Percentiles rank a stretch among this genome's conserved stretches.
Conservation (phyloP, 192 early-diverging fungal species). For the Linnemannia schmuckeri region DNA sequence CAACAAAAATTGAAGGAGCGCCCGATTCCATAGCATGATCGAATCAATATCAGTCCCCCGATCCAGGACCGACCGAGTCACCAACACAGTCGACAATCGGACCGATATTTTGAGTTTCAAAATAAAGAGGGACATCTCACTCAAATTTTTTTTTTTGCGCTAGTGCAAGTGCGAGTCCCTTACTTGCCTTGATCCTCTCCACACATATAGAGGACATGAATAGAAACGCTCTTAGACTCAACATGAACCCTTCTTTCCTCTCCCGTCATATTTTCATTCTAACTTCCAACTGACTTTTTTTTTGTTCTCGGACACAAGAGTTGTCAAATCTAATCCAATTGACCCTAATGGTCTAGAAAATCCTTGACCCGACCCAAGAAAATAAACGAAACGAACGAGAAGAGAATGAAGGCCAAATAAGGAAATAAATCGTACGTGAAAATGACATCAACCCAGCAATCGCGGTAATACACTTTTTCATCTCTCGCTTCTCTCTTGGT, state of each 20-base stretch:
- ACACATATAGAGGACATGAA: too few species aligned
- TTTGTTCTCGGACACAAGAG: not conserved
- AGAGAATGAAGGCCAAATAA: not conserved
- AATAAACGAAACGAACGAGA: not conserved
- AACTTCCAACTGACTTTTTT: too few species aligned
- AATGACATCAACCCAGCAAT: conserved; percentile 28
- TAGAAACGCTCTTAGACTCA: too few species aligned
- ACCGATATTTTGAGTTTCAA: not conserved
- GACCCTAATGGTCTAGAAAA: not conserved
- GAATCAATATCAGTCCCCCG: not conserved
- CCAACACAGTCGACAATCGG: too few species aligned
- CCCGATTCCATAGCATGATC: not conserved
- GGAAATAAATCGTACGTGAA: conserved; percentile 16
- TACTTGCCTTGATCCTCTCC: too few species aligned
- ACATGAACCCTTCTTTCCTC: too few species aligned
- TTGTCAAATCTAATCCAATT: not conserved
- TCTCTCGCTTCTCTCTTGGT: not conserved
- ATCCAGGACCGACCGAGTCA: not conserved
- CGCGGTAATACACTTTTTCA: conserved; percentile 6
- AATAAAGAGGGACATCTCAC: not conserved
- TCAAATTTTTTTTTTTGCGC: too few species aligned
- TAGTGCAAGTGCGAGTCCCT: too few species aligned
- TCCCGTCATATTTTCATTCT: not conserved
- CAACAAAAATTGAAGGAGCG: not conserved
- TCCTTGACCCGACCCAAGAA: not conserved